Conservation (phyloP, 495 filamentous ascomycete genomes). For the Tuber umbilicatum region DNA sequence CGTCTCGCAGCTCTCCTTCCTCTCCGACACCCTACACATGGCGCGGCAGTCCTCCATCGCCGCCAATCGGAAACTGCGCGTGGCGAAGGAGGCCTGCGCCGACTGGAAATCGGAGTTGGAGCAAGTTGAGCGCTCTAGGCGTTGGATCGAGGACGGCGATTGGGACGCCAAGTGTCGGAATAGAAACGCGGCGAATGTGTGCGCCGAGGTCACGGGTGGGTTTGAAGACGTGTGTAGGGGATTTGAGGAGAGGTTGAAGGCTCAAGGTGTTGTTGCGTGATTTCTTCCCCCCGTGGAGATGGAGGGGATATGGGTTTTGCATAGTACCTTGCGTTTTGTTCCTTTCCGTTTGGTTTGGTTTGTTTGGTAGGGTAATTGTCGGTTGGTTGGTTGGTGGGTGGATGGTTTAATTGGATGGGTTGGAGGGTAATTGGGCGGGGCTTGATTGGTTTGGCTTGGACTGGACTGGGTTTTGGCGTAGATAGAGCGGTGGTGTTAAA, state of each 20-base stretch:
- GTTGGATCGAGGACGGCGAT: conserved; percentile 70
- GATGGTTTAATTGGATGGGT: background rate
- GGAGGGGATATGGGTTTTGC: background rate
- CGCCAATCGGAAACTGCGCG: conserved; percentile 66
- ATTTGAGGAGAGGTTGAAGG: conserved; percentile 52
- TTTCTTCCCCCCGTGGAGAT: background rate
- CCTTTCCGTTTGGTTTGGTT: background rate
- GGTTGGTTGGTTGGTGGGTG: background rate
- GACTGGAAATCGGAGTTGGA: conserved; percentile 80
- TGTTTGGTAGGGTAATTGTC: background rate
- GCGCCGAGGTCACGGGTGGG: conserved; percentile 77
- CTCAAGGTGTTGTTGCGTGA: conserved; percentile 27
- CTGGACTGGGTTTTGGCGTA: background rate
- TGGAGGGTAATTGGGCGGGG: background rate
- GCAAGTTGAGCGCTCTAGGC: conserved; percentile 66
- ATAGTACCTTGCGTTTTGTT: background rate
- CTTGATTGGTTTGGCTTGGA: background rate
- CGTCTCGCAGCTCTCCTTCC: conserved; percentile 67
- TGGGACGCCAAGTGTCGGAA: conserved; percentile 69
- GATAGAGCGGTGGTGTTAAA: background rate
- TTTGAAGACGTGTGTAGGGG: conserved; percentile 79
- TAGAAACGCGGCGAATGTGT: conserved; percentile 71
- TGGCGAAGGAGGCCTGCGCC: conserved; percentile 69
- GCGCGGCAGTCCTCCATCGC: conserved; percentile 75
- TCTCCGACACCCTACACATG: conserved; percentile 93